Evolutionary conservation across 352 stramenopile genomes (phyloP).

Genomic region (Phytophthora cactorum): DNA sequence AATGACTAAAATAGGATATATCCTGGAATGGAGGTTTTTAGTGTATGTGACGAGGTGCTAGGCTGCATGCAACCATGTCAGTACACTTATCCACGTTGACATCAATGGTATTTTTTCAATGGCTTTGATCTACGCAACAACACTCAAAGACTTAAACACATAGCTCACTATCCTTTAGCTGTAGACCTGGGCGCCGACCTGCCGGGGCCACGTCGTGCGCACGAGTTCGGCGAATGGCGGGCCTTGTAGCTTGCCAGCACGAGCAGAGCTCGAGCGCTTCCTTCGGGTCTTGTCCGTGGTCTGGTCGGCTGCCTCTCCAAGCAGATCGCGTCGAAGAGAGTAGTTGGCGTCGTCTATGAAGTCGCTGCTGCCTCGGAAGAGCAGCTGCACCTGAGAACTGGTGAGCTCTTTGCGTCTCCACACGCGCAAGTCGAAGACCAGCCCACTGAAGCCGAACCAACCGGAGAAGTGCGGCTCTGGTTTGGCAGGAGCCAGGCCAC

Average conservation of each 20-base stretch:
- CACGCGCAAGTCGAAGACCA: slow-evolving; percentile 62
- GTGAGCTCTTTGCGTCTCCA: slow-evolving; percentile 57
- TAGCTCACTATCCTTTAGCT: slow-evolving; percentile 24
- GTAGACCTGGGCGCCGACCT: slow-evolving; percentile 74
- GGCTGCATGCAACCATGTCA: background rate
- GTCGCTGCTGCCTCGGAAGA: slow-evolving; percentile 65
- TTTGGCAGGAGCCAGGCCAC: slow-evolving; percentile 51
- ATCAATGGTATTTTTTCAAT: slow-evolving; percentile 8
- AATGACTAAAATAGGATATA: too few relatives aligned
- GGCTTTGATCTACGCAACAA: slow-evolving; percentile 15
- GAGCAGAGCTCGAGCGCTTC: slow-evolving; percentile 19
- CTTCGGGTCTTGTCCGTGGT: slow-evolving; percentile 6
- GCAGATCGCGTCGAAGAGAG: slow-evolving; percentile 50
- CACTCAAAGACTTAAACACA: slow-evolving; percentile 11
- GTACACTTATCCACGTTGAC: background rate
- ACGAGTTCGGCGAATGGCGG: slow-evolving; percentile 52
- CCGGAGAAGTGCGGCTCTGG: slow-evolving; percentile 63
- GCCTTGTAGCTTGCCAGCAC: slow-evolving; percentile 29
- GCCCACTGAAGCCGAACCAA: slow-evolving; percentile 77
- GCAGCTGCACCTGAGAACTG: slow-evolving; percentile 57
- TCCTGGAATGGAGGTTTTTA: too few relatives aligned
- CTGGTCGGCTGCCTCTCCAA: slow-evolving; percentile 17
- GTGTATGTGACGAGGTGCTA: too few relatives aligned
- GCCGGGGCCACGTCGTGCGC: slow-evolving; percentile 53
- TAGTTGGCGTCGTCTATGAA: slow-evolving; percentile 62